Percentiles rank a stretch among this genome's conserved stretches.
phyloP scores from a whole-genome alignment of 345 rosid species.

The Combretum micranthum region DNA sequence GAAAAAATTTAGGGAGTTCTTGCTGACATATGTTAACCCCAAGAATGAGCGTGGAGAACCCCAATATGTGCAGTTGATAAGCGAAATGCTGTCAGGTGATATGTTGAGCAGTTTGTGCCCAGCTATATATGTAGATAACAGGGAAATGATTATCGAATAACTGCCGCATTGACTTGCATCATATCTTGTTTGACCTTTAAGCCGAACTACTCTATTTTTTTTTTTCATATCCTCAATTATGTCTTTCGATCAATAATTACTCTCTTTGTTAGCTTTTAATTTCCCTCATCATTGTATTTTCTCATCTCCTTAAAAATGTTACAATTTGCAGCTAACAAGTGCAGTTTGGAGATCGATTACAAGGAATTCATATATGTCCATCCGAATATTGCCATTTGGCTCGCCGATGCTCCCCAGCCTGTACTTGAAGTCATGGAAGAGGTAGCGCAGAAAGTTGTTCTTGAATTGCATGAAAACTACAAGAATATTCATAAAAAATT shows the following conservation, averaged over 20 bases:
- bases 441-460: slow-evolving; percentile 66
- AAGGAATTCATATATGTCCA: slow-evolving; percentile 80
- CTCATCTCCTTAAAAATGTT: slow-evolving; percentile 2
- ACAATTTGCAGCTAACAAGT: slow-evolving; percentile 68
- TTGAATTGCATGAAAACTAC: slow-evolving; percentile 84
- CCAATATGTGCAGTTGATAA: slow-evolving; percentile 77
- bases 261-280: not conserved
- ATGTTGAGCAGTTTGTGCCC: not conserved
- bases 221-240: not conserved
- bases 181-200: too few relatives aligned
- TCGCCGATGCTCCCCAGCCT: slow-evolving; percentile 97
- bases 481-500: slow-evolving; percentile 83
- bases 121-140: not conserved
- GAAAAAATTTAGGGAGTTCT: slow-evolving; percentile 77
- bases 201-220: too few relatives aligned
- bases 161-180: too few relatives aligned
- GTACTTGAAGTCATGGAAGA: slow-evolving; percentile 98
- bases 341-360: slow-evolving; percentile 90
- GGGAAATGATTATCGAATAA: not conserved
- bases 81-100: slow-evolving; percentile 88
- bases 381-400: slow-evolving; percentile 96
- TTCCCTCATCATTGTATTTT: not conserved
- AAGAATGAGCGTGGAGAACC: slow-evolving; percentile 59
- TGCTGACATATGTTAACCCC: slow-evolving; percentile 67
- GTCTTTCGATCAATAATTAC: not conserved